Base-by-base conservation (phyloP, 257 asterid species). In the Salvia miltiorrhiza region DNA sequence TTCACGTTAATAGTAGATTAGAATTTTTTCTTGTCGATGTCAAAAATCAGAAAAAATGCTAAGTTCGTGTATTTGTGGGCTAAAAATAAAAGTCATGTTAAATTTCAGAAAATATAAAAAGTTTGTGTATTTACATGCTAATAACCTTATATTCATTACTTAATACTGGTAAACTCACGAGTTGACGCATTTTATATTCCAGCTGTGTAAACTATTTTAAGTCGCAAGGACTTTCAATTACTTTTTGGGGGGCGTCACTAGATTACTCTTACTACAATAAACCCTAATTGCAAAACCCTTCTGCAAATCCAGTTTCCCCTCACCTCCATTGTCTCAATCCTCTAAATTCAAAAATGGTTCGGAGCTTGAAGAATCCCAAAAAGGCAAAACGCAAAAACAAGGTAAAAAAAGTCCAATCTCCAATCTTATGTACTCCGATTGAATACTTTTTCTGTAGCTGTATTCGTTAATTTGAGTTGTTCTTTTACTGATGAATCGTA, bases 341-440 rank as follows among this genome's bases (percentile, higher is more conserved):
- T 45, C 45, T 14, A 3, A 66, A 58, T 32, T 19, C 52, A 59
- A 80, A 54, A 48, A 88, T 91, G 96, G 93, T 64, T 44, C 91
- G 96, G 72, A 85, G 95, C 81, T 44, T 89, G 63, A 91, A 87
- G 83, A 87, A 77, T 70, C 81, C 86, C 49, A 87, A 84, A 49
- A 91, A 91, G 63, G 83, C 86, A 7, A 91, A 91, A 77, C 82
- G 91, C 59, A 89, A 85, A 70, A 87, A 67, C 81, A 85, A 91
- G 93, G 96, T 88, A 43, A 77, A 16, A n/a, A 23, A 44, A 68
- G 44, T 20, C 14, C 5, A 8, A 24, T 19, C 37, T 24, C 5
- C 5, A n/a, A 44, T 50, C 57, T 58, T 6, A 1, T 24, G n/a
- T n/a, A n/a, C n/a, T 61, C 9, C 32, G 16, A 58, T 50, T 11